phyloP scores from a whole-genome alignment of 1,284 basidiomycete species.

The Irpex lacteus region DNA sequence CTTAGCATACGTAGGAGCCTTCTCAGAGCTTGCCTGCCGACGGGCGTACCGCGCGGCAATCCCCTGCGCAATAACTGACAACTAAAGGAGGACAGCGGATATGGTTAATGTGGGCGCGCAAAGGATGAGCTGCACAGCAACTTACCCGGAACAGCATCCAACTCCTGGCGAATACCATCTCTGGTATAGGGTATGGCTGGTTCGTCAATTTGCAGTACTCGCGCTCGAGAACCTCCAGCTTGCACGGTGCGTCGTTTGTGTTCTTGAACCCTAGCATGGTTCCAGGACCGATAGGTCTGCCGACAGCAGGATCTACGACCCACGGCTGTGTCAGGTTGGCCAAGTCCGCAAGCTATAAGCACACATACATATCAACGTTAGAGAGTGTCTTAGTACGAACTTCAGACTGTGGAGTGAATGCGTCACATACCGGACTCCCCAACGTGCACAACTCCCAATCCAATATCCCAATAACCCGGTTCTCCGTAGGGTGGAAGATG shows the following conservation, averaged over 20 bases:
- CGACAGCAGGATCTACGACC: conserved; percentile 52
- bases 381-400: background rate
- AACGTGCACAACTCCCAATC: conserved; percentile 98
- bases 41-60: conserved; percentile 87
- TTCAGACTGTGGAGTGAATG: background rate
- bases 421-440: conserved; percentile 65
- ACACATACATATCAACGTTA: background rate
- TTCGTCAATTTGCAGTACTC: conserved; percentile 67
- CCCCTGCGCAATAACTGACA: conserved; percentile 88
- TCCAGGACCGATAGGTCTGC: conserved; percentile 10
- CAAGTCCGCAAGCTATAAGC: conserved; percentile 79
- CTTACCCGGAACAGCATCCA: conserved; percentile 86
- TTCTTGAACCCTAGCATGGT: conserved; percentile 58
- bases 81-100: conserved; percentile 25
- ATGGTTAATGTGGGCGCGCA: background rate
- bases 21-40: conserved; percentile 85
- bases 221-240: conserved; percentile 71
- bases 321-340: conserved; percentile 88
- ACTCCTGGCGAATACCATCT: conserved; percentile 77
- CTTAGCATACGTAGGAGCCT: conserved; percentile 53
- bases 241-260: conserved; percentile 56
- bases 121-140: conserved; percentile 23
- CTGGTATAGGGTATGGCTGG: conserved; percentile 67
- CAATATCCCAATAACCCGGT: conserved; percentile 89
- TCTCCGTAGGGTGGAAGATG: conserved; percentile 91